Evolutionary conservation across 2,329 filamentous ascomycete species (phyloP).

Genomic region (Aspergillus nomiae): DNA sequence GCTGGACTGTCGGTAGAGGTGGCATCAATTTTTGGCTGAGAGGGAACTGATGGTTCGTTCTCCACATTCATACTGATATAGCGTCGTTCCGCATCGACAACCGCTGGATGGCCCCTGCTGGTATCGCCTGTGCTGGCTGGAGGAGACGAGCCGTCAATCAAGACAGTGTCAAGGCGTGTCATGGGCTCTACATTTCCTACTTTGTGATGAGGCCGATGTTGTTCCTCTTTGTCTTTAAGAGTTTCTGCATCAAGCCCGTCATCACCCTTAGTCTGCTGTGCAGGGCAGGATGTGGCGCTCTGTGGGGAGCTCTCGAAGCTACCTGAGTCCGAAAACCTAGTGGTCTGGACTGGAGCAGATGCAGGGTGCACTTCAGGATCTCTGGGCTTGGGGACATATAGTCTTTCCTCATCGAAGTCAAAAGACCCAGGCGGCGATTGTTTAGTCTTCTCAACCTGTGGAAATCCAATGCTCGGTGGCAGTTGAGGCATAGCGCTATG

Average conservation of each 20-base stretch:
- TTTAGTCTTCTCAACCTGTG: not conserved
- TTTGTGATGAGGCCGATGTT: slow-evolving; percentile 9
- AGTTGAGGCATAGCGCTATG: slow-evolving; percentile 14
- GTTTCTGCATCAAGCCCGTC: not conserved
- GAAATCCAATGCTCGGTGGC: not conserved
- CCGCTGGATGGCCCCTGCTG: slow-evolving; percentile 16
- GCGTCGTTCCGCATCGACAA: slow-evolving; percentile 14
- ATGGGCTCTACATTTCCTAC: slow-evolving; percentile 3
- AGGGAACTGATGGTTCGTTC: not conserved
- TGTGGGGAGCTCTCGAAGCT: slow-evolving; percentile 4
- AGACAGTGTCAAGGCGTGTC: slow-evolving; percentile 11
- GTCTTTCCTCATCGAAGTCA: slow-evolving; percentile 14
- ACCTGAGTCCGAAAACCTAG: slow-evolving; percentile 4
- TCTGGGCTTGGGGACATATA: slow-evolving; percentile 21
- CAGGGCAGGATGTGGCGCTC: slow-evolving; percentile 10
- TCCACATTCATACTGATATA: slow-evolving; percentile 16
- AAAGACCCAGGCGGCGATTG: slow-evolving; percentile 6
- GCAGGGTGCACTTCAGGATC: slow-evolving; percentile 9
- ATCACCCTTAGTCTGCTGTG: not conserved
- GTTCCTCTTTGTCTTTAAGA: not conserved
- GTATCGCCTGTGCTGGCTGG: slow-evolving; percentile 18
- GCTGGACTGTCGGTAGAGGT: not conserved
- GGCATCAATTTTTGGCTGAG: not conserved
- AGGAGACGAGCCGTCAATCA: slow-evolving; percentile 21
- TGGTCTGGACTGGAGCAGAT: slow-evolving; percentile 18